Conservation (phyloP, 805 yeast genomes). For the Starmera quercuum region DNA sequence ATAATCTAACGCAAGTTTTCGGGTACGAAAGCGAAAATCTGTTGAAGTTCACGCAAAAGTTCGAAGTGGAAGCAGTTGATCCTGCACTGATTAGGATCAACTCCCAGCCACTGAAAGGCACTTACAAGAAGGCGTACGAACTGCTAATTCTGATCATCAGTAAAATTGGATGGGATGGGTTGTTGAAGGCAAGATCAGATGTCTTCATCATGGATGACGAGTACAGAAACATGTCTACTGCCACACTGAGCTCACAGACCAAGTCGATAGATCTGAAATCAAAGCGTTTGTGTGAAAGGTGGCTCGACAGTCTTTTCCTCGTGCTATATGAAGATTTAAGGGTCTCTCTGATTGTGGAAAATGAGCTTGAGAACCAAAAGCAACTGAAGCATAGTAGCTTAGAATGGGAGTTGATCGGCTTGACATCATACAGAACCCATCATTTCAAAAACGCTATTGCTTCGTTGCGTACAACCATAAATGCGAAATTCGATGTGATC, state of each 20-base stretch:
- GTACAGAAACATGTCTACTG: conserved; percentile 30
- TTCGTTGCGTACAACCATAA: conserved; percentile 45
- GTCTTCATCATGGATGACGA: conserved; percentile 82
- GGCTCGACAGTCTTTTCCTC: conserved; percentile 73
- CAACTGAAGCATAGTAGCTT: conserved; percentile 46
- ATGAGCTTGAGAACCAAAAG: conserved; percentile 16
- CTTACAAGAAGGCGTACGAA: conserved; percentile 57
- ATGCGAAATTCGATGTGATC: conserved; percentile 56
- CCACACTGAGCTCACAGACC: conserved; percentile 9
- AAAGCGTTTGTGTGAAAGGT: conserved; percentile 55
- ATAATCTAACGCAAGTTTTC: conserved; percentile 16
- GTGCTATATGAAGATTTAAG: conserved; percentile 59
- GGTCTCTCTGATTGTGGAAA: conserved; percentile 26
- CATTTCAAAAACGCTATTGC: conserved; percentile 41
- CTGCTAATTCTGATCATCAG: conserved; percentile 62
- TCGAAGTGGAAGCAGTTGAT: conserved; percentile 35
- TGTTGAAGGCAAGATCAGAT: conserved; percentile 55
- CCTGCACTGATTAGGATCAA: conserved; percentile 43
- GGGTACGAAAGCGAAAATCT: conserved; percentile 21
- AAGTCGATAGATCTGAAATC: background rate
- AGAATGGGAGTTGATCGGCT: conserved; percentile 71
- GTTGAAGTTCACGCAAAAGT: conserved; percentile 10
- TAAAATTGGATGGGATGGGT: conserved; percentile 74
- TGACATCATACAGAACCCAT: conserved; percentile 40
- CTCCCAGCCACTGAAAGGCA: conserved; percentile 41